phyloP scores from a whole-genome alignment of 208 protist species.

The Leishmania mexicana region DNA sequence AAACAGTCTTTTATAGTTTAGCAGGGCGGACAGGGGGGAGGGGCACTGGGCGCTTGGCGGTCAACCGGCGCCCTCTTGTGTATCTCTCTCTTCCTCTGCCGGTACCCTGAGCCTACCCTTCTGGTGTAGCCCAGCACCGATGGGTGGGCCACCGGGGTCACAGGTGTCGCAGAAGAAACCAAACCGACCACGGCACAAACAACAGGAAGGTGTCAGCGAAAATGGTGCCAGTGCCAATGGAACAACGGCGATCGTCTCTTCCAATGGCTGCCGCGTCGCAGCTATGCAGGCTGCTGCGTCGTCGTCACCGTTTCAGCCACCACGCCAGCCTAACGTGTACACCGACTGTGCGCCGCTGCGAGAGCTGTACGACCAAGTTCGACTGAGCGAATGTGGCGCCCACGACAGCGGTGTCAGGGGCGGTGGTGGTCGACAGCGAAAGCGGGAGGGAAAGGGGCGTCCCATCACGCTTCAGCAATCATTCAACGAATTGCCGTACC shows the following conservation, averaged over 20 bases:
- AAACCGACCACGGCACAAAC: background rate
- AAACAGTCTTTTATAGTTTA: background rate
- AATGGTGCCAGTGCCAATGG: background rate
- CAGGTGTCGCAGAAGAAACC: conserved; percentile 15
- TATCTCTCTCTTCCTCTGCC: background rate
- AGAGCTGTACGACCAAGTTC: conserved; percentile 21
- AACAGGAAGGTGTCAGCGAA: background rate
- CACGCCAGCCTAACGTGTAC: conserved; percentile 27
- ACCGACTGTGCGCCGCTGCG: conserved; percentile 4
- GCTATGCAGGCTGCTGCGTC: background rate
- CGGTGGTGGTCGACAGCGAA: background rate
- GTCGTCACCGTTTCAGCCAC: conserved; percentile 9
- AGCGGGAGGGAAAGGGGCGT: background rate
- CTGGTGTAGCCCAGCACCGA: background rate
- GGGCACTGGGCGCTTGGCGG: background rate
- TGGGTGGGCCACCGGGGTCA: conserved; percentile 23
- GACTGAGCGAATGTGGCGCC: background rate
- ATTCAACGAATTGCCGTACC: conserved; percentile 46
- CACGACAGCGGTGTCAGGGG: background rate
- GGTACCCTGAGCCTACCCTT: background rate
- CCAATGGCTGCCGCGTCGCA: background rate
- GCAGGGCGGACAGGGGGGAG: background rate
- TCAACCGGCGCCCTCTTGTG: background rate
- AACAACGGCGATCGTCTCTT: background rate
- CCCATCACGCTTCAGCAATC: conserved; percentile 26